phyloP scores from a whole-genome alignment of 2,329 filamentous ascomycete genomes.

The Alternaria hordeiaustralica region DNA sequence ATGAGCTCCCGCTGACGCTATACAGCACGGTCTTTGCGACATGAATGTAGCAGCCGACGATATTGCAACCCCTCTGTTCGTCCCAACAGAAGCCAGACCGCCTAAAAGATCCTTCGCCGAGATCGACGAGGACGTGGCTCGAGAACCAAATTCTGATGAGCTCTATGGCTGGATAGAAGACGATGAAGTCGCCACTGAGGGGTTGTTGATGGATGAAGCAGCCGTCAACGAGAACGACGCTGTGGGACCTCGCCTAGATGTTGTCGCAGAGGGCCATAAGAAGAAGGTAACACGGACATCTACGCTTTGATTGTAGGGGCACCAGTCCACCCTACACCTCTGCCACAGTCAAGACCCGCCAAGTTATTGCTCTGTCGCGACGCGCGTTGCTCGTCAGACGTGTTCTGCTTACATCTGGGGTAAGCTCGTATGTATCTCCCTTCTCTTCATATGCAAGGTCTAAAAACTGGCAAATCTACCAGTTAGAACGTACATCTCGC shows the following conservation, averaged over 20 bases:
- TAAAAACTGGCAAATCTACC: conserved; percentile 14
- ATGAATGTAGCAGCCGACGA: conserved; percentile 40
- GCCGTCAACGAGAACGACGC: conserved; percentile 17
- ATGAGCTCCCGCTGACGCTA: conserved; percentile 29
- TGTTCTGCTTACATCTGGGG: conserved; percentile 16
- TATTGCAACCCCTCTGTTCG: conserved; percentile 33
- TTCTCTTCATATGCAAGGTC: conserved; percentile 9
- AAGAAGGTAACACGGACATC: conserved; percentile 36
- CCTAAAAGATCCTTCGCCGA: conserved; percentile 66
- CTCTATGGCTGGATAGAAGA: conserved; percentile 77
- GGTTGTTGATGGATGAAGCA: conserved; percentile 45
- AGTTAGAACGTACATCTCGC: conserved; percentile 22
- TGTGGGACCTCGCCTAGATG: conserved; percentile 23
- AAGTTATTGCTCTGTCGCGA: conserved; percentile 10
- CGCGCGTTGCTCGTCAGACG: conserved; percentile 26
- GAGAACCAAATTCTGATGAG: conserved; percentile 67
- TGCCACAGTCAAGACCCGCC: not conserved
- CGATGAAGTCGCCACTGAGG: conserved; percentile 56
- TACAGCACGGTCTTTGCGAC: conserved; percentile 43
- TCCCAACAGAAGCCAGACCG: conserved; percentile 41
- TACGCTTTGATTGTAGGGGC: conserved; percentile 22
- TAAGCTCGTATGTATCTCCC: conserved; percentile 21
- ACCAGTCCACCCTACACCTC: not conserved
- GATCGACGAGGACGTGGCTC: conserved; percentile 66
- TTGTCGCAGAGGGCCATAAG: conserved; percentile 28